phyloP scores from a whole-genome alignment of 129 eudicot genomes.

The Smallanthus sonchifolius region DNA sequence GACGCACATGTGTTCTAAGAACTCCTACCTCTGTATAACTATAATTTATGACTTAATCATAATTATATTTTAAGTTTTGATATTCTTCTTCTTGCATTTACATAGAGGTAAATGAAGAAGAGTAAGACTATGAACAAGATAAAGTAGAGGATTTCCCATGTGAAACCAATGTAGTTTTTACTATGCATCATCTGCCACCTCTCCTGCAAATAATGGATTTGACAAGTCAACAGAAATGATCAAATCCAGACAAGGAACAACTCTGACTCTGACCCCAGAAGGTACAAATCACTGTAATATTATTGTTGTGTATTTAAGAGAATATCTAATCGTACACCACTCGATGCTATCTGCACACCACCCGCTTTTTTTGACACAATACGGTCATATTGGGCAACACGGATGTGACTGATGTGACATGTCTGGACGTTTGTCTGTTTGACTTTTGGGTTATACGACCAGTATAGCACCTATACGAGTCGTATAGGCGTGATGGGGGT shows the following conservation, averaged over 20 bases:
- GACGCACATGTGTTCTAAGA: background rate
- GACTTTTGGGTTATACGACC: no score
- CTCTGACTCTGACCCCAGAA: background rate
- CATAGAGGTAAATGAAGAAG: constrained; percentile 35
- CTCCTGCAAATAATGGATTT: constrained; percentile 41
- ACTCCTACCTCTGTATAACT: constrained; percentile 2
- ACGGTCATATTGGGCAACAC: no score
- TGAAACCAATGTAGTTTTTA: constrained; percentile 22
- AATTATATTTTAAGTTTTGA: constrained; percentile 59
- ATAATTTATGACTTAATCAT: constrained; percentile 9
- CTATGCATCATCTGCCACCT: constrained; percentile 20
- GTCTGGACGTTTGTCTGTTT: no score
- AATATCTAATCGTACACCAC: no score
- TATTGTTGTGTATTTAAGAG: background rate
- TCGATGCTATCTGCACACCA: no score
- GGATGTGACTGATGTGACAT: no score
- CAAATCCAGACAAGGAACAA: constrained; percentile 5
- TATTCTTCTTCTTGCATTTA: constrained; percentile 61
- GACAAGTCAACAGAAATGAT: constrained; percentile 19
- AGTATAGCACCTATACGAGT: no score
- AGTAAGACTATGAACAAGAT: constrained; percentile 28
- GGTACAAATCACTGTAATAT: constrained; percentile 1
- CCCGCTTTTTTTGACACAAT: no score
- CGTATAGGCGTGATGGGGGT: no score
- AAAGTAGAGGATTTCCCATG: constrained; percentile 36